Percentiles rank a stretch among this genome's conserved stretches.
phyloP scores from a whole-genome alignment of 1,284 basidiomycete genomes.

The Trametes sp. region DNA sequence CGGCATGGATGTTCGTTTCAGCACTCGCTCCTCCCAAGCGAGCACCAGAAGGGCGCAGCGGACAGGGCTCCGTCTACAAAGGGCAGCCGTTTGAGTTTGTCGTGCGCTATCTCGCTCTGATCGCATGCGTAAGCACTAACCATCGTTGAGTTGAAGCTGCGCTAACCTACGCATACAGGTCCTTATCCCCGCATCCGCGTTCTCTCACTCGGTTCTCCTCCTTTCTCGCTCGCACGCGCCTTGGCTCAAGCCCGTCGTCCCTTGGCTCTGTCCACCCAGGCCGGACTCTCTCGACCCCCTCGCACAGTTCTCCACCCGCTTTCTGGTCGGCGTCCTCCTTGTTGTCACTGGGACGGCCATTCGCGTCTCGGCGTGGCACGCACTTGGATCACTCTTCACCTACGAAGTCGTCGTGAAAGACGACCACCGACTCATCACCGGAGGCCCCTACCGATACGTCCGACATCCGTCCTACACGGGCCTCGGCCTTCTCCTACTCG shows the following conservation, averaged over 20 bases:
- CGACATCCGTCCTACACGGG: constrained; percentile 29
- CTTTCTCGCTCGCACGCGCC: not conserved
- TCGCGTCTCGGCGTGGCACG: constrained; percentile 18
- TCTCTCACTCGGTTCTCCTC: not conserved
- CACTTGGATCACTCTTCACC: constrained; percentile 25
- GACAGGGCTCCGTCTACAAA: constrained; percentile 6
- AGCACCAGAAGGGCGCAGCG: not conserved
- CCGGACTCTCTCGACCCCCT: constrained; percentile 1
- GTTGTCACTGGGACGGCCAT: not conserved
- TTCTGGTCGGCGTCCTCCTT: constrained; percentile 13
- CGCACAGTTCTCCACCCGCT: constrained; percentile 1
- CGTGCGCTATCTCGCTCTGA: constrained; percentile 11
- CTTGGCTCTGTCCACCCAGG: constrained; percentile 1
- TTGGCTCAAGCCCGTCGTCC: not conserved
- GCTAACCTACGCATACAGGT: not conserved
- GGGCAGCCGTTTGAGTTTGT: constrained; percentile 20
- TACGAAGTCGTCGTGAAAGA: constrained; percentile 21
- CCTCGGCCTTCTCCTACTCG: constrained; percentile 5
- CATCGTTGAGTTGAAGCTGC: not conserved
- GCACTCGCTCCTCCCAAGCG: not conserved
- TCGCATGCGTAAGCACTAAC: constrained; percentile 10
- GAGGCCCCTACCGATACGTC: constrained; percentile 25
- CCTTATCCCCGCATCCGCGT: not conserved
- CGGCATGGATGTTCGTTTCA: not conserved
- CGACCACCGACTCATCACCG: constrained; percentile 20